Evolutionary conservation across 169 alveolate genomes (phyloP), one percentile per base, ranked within the genome.

Genomic region (Theileria annulata): DNA sequence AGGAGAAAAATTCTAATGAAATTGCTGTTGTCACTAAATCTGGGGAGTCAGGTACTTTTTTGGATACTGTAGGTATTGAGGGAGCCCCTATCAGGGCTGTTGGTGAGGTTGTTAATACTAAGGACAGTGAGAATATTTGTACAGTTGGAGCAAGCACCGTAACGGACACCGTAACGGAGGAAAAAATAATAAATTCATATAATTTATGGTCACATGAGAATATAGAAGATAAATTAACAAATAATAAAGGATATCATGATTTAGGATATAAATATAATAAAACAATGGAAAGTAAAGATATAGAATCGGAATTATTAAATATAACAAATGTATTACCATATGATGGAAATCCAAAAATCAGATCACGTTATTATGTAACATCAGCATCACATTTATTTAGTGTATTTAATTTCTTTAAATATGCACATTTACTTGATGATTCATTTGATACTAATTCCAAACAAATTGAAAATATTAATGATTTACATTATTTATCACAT

Each of bases 361-460:
- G 97, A 19, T 91, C 96, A 42, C 80, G 97, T 25, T 93, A 90
- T 88, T 95, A 95, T 81, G 96, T 93, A 13, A 92, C 97, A 6
- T 92, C 96, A 19, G 97, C 97, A 19, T 91, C 95, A 2, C 95
- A 92, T 71, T 80, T 95, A 80, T 84, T 91, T 64, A 87, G 94
- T 2, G 79, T 93, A 12, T 85, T 90, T 63, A 93, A 91, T 75
- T 85, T 93, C 49, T 69, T 92, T 42, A 86, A 84, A 19, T 85
- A 88, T 73, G 86, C 91, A 4, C 88, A 88, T 67, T 67, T 87
- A 35, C 84, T 79, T 21, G 92, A 87, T 27, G 88, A 79, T 33
- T 79, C 75, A 17, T 88, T 78, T 42, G 90, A 90, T 67, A 63
- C 77, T 27, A 85, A 82, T n/a, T 35, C 85, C 23, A 72, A 78